Base-by-base conservation (phyloP, 768 basidiomycete species). In the Dacryopinax primogenitus region DNA sequence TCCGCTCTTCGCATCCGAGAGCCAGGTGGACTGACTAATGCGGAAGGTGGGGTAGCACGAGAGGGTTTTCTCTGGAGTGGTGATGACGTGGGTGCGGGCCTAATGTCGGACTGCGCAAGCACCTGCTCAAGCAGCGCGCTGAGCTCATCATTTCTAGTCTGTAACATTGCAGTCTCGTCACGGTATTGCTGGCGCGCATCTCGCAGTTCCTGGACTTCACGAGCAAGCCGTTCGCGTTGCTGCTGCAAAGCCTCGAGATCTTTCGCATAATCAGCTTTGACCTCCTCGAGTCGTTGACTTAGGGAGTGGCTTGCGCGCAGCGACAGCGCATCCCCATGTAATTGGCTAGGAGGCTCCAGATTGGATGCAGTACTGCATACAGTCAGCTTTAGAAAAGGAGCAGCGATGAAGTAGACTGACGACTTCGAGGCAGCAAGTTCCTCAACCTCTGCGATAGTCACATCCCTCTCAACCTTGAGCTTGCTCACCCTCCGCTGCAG, bases 371-470 rank as follows among this genome's bases (percentile, higher is more conserved):
- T 33, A 44, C 34, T 23, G 65, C 63, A 2, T 47, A 63, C 69
- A 68, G 12, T 68, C 69, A 39, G 28, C 23, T 33, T 12, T 36
- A 62, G 35, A 58, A 32, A 51, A 30, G 1, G 36, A 47, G 18
- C 12, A 58, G 30, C 37, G 23, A 62, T 21, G 16, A n/a, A 66
- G 35, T 63, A 58, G 51, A 78, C 80, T 62, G 69, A 93, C 92
- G 82, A 84, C 72, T 84, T 89, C 0, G 82, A 82, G 21, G 82
- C 83, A 21, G 85, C 82, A 34, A 99, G 79, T 76, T 97, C 93
- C 72, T 95, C 93, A 36, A 98, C 84, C 74, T 99, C 95, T 0
- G 92, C 93, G 65, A 97, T 76, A 12, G 90, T 83, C 77, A 98
- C 83, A 70, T 98, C 96, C 33, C 95, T 81, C 74, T 99, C 90